These are phyloP conservation scores for Strobilomyces confusus DNA, from an alignment of 768 basidiomycete genomes.

Conservation along the genomic window DNA sequence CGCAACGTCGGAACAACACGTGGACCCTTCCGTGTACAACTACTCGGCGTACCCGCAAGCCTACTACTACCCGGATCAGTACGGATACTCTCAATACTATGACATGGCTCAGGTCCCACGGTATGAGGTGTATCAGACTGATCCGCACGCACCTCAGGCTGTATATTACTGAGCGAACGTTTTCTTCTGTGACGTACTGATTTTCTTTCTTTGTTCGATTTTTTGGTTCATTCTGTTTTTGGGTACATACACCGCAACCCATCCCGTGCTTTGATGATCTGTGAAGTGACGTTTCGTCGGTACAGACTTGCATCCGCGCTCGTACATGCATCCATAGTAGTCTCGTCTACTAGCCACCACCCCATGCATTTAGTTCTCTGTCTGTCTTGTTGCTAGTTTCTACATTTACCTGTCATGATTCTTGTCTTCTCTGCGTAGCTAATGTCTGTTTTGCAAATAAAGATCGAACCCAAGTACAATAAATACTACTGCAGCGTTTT, in stretches of 20 bases:
- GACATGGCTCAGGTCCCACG: slow-evolving; percentile 62
- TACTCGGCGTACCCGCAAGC: slow-evolving; percentile 55
- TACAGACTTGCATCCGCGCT: slow-evolving; percentile 25
- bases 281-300: slow-evolving; percentile 19
- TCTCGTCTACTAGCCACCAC: slow-evolving; percentile 8
- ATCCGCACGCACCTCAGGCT: slow-evolving; percentile 45
- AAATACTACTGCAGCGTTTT: too few relatives aligned
- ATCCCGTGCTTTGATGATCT: slow-evolving; percentile 9
- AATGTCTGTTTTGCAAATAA: slow-evolving; percentile 16
- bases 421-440: slow-evolving; percentile 12
- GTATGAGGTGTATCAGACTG: slow-evolving; percentile 64
- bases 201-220: not conserved
- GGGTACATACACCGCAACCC: slow-evolving; percentile 22
- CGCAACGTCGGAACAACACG: slow-evolving; percentile 22
- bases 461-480: not conserved
- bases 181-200: slow-evolving; percentile 6
- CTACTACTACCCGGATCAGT: slow-evolving; percentile 72
- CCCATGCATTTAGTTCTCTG: slow-evolving; percentile 20
- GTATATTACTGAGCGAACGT: slow-evolving; percentile 53
- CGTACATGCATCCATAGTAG: slow-evolving; percentile 23
- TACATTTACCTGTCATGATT: slow-evolving; percentile 3
- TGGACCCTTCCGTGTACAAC: slow-evolving; percentile 42
- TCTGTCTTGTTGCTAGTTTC: slow-evolving; percentile 12
- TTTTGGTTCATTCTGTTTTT: slow-evolving; percentile 21
- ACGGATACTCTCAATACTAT: slow-evolving; percentile 63